Conservation (phyloP, 495 filamentous ascomycete genomes). For the Penicillium fimorum region DNA sequence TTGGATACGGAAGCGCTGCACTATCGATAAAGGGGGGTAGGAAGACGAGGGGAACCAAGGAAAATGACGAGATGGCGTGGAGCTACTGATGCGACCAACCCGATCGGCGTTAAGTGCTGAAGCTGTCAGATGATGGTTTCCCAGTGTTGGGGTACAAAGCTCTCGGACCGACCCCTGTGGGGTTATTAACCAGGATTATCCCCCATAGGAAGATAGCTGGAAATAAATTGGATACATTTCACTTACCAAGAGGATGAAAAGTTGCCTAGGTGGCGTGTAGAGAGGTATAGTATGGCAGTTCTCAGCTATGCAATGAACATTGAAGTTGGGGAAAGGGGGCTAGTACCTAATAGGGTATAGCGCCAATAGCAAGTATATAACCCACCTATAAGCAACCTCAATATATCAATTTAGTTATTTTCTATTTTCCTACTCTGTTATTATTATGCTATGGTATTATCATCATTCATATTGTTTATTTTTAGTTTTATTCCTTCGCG, state of each 20-base stretch:
- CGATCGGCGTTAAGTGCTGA: slow-evolving; percentile 22
- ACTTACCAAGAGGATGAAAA: neutral
- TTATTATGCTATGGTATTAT: neutral
- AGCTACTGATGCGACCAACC: slow-evolving; percentile 32
- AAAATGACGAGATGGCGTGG: slow-evolving; percentile 32
- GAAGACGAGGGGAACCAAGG: slow-evolving; percentile 10
- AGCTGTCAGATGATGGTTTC: slow-evolving; percentile 32
- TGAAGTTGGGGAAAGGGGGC: slow-evolving; percentile 9
- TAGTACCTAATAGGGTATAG: slow-evolving; percentile 3
- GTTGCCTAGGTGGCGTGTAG: neutral
- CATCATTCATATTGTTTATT: neutral
- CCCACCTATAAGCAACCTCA: neutral
- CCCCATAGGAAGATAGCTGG: neutral
- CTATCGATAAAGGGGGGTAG: slow-evolving; percentile 18
- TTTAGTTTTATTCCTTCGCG: slow-evolving; percentile 4
- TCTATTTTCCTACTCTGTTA: neutral
- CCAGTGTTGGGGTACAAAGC: slow-evolving; percentile 5
- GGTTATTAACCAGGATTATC: slow-evolving; percentile 1
- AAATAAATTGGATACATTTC: neutral
- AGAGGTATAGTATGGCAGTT: neutral
- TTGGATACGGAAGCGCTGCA: slow-evolving; percentile 31
- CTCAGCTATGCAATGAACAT: neutral
- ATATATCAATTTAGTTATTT: neutral
- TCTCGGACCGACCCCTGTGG: slow-evolving; percentile 9
- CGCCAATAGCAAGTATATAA: neutral